Evolutionary conservation across 805 yeast genomes (phyloP), one percentile per base, ranked within the genome.

Genomic region (Sporopachydermia quercuum): DNA sequence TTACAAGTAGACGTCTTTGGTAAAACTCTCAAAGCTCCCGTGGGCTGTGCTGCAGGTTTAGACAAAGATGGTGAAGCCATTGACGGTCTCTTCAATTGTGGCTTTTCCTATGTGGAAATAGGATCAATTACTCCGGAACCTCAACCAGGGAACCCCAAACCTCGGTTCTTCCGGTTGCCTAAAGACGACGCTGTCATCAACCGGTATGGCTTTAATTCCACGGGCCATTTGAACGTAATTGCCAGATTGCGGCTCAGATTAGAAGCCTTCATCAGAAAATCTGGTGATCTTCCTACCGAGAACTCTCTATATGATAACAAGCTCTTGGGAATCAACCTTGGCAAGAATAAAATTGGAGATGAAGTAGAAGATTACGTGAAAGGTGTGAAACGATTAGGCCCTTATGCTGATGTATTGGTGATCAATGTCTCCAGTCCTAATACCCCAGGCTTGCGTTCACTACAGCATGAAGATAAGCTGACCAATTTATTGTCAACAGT

Each of bases 41-140:
- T 89, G 38, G 96, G 96, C 11, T 68, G 87, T 50, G 96, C 97
- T 38, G 97, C 97, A 17, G 97, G 97, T 8, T 70, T 89, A 47
- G 97, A 89, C 58, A 89, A 89, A 61, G 78, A 87, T 52, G 97
- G 84, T 39, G 94, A 85, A 53, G 94, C 84, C 15, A 74, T 89
- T 48, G 96, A 89, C 49, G 62, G 86, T 0, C 65, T 89, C 43
- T 77, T 78, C 49, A 68, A 76, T 46, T 54, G 71, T 41, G 97
- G 97, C 2, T 87, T 87, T 51, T 75, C 89, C 13, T 84, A 84
- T 56, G 91, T 85, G 47, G 97, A 89, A 59, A 71, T 89, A 43
- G 97, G 97, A 2, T 82, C 94, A 2, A 76, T 89, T 38, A 89
- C 97, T 4, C 97, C 97, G 3, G 62, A 69, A 47, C 83, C 96